These are phyloP conservation scores for Heliocybe sulcata DNA, from an alignment of 1,284 basidiomycete species.

Conservation along the genomic window DNA sequence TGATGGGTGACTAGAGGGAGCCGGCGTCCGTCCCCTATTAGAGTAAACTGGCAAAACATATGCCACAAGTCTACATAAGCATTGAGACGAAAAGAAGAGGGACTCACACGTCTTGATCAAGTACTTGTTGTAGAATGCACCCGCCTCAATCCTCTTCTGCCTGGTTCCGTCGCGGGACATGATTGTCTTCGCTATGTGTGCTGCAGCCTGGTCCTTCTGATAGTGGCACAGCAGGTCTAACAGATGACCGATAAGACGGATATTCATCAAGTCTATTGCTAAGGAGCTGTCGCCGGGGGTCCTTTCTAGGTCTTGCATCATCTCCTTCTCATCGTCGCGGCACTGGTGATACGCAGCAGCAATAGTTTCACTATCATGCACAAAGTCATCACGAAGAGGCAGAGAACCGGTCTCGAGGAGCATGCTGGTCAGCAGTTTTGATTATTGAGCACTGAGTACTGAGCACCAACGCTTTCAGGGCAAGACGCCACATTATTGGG, in stretches of 20 bases:
- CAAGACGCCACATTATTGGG: no score
- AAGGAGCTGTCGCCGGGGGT: not conserved
- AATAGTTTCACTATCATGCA: not conserved
- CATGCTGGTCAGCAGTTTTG: no score
- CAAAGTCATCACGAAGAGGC: not conserved
- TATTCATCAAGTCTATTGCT: not conserved
- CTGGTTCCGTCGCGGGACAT: not conserved
- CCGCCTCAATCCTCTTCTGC: not conserved
- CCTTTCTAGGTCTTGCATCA: not conserved
- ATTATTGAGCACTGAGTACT: no score
- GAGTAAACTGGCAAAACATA: conserved; percentile 1
- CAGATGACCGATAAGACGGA: not conserved
- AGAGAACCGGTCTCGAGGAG: no score
- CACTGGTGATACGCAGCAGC: not conserved
- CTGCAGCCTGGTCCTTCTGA: not conserved
- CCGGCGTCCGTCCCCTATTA: conserved; percentile 1
- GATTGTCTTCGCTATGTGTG: not conserved
- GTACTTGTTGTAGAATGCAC: not conserved
- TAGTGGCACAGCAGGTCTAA: not conserved
- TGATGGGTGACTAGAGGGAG: not conserved
- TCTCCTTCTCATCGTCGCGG: not conserved
- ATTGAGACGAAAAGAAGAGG: not conserved
- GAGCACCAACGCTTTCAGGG: no score
- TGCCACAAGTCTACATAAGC: not conserved
- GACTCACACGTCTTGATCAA: not conserved